phyloP scores from a whole-genome alignment of 2,329 filamentous ascomycete genomes.

The Lecanicillium sp. region DNA sequence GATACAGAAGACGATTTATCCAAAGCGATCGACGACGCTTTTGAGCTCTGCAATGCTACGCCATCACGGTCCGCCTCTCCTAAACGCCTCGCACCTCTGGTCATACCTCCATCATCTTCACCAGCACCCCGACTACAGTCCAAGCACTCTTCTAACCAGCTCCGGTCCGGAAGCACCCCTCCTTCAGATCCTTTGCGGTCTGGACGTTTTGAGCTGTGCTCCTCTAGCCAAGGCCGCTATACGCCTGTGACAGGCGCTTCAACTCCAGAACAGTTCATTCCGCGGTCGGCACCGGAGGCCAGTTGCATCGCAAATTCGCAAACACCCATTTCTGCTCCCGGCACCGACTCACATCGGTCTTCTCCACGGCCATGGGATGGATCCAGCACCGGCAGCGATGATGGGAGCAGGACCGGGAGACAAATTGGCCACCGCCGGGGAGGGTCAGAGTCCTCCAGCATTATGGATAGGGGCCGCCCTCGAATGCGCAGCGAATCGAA shows the following conservation, averaged over 20 bases:
- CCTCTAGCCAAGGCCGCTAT: slow-evolving; percentile 34
- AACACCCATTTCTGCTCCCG: slow-evolving; percentile 42
- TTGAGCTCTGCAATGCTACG: slow-evolving; percentile 12
- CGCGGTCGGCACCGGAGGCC: slow-evolving; percentile 27
- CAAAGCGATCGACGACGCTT: slow-evolving; percentile 16
- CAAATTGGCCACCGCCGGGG: slow-evolving; percentile 37
- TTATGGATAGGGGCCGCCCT: slow-evolving; percentile 55
- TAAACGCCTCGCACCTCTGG: slow-evolving; percentile 45
- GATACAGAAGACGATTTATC: slow-evolving; percentile 16
- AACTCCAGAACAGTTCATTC: slow-evolving; percentile 29
- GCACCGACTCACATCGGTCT: slow-evolving; percentile 27
- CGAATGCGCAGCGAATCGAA: slow-evolving; percentile 41
- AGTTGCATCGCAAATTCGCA: slow-evolving; percentile 32
- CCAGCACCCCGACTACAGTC: slow-evolving; percentile 16
- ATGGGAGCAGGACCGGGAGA: slow-evolving; percentile 7
- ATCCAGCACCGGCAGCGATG: slow-evolving; percentile 15
- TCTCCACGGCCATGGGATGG: slow-evolving; percentile 39
- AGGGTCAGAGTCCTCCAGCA: slow-evolving; percentile 48
- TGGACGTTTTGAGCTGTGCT: slow-evolving; percentile 37
- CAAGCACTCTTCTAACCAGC: slow-evolving; percentile 34
- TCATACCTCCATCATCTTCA: slow-evolving; percentile 36
- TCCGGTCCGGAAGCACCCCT: slow-evolving; percentile 35
- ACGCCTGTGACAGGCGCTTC: slow-evolving; percentile 27
- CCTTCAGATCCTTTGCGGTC: slow-evolving; percentile 30
- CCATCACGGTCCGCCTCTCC: slow-evolving; percentile 32